Evolutionary conservation across 306 rosid species (phyloP), one percentile per base, ranked within the genome.

Genomic region (Dalbergia cultrata): DNA sequence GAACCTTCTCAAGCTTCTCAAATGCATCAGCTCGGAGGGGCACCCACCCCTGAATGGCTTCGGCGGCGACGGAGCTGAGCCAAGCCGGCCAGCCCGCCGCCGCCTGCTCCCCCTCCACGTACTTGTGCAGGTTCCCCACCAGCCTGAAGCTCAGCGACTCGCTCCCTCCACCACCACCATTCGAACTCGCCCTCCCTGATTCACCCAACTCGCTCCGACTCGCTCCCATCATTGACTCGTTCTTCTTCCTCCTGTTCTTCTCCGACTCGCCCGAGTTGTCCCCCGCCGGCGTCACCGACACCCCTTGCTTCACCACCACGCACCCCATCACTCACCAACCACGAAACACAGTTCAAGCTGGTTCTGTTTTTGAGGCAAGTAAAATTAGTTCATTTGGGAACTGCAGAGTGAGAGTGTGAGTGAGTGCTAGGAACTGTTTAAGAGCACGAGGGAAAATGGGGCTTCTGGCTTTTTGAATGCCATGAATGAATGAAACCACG

Each of bases 71-170:
- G 79, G 98, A 87, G 82, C 89, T 86, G 70, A 96, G 98, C 99
- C 99, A 96, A 6, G 89, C 90, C 7, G 99, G 99, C 99, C 99
- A 96, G 0, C 98, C 99, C 2, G 97, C 99, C 1, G 97, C 97
- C 35, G 88, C 97, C 73, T 96, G 99, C 52, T 93, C 99, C 1
- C 93, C 88, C 67, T 93, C 97, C 18, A 92, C 92, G 44, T 96
- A 93, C 90, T 90, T 96, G 6, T 85, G 90, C 35, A 96, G 81
- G 65, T 87, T 96, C 67, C 93, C 92, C 81, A 96, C 92, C 81
- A 96, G 65, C 64, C 99, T 85, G 72, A 96, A 96, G 84, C 99
- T 93, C 82, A 93, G 54, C 17, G 98, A 91, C 59, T 89, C 94
- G 43, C 85, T 72, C 37, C 67, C 72, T 13, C 77, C 85, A n/a